Percentiles rank a stretch among this genome's conserved stretches.
Conservation (phyloP, 352 stramenopile genomes). For the Globisporangium okanoganense region DNA sequence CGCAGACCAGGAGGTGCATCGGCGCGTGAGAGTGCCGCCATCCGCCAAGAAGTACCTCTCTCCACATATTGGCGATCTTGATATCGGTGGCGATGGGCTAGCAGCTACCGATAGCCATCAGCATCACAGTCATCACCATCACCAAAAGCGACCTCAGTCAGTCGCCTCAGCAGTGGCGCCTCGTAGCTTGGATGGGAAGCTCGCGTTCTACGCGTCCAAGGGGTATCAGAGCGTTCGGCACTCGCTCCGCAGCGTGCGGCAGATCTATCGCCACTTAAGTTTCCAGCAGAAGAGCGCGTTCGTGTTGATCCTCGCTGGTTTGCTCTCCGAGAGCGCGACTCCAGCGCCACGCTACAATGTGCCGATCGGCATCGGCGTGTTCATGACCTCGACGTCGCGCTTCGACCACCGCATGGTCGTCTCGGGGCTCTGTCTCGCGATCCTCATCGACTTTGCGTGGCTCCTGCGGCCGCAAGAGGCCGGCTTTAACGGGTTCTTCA, state of each 20-base stretch:
- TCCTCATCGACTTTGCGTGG: slow-evolving; percentile 56
- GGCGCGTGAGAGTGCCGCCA: background rate
- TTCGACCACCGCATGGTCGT: slow-evolving; percentile 58
- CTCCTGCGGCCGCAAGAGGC: slow-evolving; percentile 59
- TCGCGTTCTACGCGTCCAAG: slow-evolving; percentile 19
- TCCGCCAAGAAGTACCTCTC: slow-evolving; percentile 12
- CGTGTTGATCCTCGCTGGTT: slow-evolving; percentile 43
- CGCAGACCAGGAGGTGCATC: slow-evolving; percentile 8
- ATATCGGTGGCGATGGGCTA: background rate
- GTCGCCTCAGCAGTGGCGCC: slow-evolving; percentile 9
- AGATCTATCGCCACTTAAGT: slow-evolving; percentile 35
- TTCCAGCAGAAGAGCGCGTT: slow-evolving; percentile 58
- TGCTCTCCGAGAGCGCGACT: slow-evolving; percentile 60
- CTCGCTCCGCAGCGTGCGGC: background rate
- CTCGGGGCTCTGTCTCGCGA: slow-evolving; percentile 39
- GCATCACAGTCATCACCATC: background rate
- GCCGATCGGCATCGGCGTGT: slow-evolving; percentile 49
- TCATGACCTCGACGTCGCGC: slow-evolving; percentile 27
- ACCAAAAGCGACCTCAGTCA: background rate
- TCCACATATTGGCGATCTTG: background rate
- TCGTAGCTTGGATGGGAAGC: slow-evolving; percentile 22
- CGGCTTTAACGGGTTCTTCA: slow-evolving; percentile 64
- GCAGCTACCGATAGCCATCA: too few species aligned
- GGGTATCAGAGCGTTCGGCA: background rate
- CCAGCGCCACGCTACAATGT: slow-evolving; percentile 71